Base-by-base conservation (phyloP, 169 alveolate genomes). In the Miamiensis avidus region DNA sequence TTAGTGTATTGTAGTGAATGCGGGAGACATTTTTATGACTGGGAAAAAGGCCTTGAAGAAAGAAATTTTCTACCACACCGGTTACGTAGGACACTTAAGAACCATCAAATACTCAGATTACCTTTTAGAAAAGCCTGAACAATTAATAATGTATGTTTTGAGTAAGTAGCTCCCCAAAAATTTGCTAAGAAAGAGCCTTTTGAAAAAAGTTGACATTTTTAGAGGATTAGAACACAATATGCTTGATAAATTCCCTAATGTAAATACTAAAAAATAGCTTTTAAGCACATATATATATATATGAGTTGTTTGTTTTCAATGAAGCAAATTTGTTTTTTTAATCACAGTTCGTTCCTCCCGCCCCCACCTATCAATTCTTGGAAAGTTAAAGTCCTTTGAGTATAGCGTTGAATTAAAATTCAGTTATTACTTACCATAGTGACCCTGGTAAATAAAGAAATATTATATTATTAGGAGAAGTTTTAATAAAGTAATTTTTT, bases 81-180 rank as follows among this genome's bases (percentile, higher is more conserved):
- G 84, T n/a, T 79, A 32, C 15, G 84, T 79, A 34, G 84, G 84
- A 64, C 64, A 74, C n/a, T 29, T 79, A 28, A 79, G 64, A 74
- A 76, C 29, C 29, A 79, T 29, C 1, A 34, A 69, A 25, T 79
- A 79, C 29, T 34, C 34, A 64, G 32, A 34, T 31, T 79, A 34
- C 65, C 64, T 79, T 28, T 34, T 74, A 26, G 74, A 79, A 65
- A 79, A 79, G 49, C 84, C 84, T n/a, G 84, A 79, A 79, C 64
- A 79, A 29, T 34, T 49, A 76, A 72, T 79, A 34, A 34, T 49
- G 64, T 79, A 49, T 34, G 29, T 69, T 25, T 49, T 79, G 29
- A 79, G 84, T 29, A 79, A 79, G 29, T 34, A 34, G 76, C 75
- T 79, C 30, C 84, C 84, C 64, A 79, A 79, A 79, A 79, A 79